Conservation (phyloP, 2,329 filamentous ascomycete species). For the Cordyceps farinosa region DNA sequence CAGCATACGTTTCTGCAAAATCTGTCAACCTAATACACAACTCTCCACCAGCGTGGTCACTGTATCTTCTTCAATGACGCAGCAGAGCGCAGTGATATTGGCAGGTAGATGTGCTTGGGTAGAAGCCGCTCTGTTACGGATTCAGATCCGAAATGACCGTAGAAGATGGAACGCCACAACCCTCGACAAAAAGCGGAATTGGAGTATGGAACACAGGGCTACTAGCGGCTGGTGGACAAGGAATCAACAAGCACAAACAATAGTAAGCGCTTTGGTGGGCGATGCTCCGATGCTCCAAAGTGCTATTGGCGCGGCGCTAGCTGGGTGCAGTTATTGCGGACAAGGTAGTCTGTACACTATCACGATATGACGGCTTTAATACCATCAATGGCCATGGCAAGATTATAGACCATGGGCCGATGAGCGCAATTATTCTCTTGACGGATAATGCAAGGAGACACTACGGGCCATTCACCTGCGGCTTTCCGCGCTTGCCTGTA, state of each 20-base stretch:
- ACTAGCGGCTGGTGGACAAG: background rate
- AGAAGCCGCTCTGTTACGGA: too few species aligned
- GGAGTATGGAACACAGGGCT: background rate
- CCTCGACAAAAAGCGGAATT: background rate
- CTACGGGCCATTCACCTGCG: background rate
- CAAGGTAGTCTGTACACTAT: background rate
- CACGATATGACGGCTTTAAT: background rate
- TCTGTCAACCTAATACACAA: background rate
- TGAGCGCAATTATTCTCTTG: background rate
- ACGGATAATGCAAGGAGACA: background rate
- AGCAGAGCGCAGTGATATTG: too few species aligned
- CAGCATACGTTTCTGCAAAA: background rate
- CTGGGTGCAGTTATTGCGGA: background rate
- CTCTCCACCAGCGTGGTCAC: background rate
- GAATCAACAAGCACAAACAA: background rate
- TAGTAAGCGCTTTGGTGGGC: background rate
- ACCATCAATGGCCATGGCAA: background rate
- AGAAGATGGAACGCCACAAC: too few species aligned
- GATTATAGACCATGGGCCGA: background rate
- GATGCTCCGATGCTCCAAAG: background rate
- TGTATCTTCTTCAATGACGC: background rate
- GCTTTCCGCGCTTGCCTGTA: background rate
- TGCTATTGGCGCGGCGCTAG: background rate
- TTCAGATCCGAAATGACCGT: too few species aligned
- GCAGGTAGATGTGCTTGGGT: too few species aligned